Percentiles rank a stretch among this genome's conserved stretches.
These are phyloP conservation scores for Hypoxylon fuscum DNA, from an alignment of 495 filamentous ascomycete genomes.

Conservation along the genomic window DNA sequence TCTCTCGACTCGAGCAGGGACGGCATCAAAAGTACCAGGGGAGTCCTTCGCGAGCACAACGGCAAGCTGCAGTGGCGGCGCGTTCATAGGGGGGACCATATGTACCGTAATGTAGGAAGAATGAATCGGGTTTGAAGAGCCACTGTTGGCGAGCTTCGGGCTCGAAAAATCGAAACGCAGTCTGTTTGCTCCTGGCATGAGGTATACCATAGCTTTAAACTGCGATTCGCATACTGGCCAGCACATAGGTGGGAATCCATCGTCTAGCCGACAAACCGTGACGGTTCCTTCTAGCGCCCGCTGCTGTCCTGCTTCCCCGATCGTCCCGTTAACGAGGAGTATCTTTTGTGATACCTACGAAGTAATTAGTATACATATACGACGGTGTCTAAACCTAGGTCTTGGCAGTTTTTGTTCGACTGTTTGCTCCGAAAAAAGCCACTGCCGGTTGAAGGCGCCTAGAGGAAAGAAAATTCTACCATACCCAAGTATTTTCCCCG, in stretches of 20 bases:
- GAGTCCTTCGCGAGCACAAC: slow-evolving; percentile 89
- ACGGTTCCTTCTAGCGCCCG: slow-evolving; percentile 80
- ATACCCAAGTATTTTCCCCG: slow-evolving; percentile 83
- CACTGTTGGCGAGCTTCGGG: slow-evolving; percentile 77
- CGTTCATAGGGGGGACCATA: slow-evolving; percentile 78
- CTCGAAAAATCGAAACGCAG: slow-evolving; percentile 86
- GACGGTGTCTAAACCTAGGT: not conserved
- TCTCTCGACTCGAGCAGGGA: slow-evolving; percentile 74
- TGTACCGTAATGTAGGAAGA: slow-evolving; percentile 82
- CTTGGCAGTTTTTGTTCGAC: not conserved
- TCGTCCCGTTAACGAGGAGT: slow-evolving; percentile 78
- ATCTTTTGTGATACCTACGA: slow-evolving; percentile 87
- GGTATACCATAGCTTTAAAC: slow-evolving; percentile 88
- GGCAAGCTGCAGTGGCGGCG: slow-evolving; percentile 84
- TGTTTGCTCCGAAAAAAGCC: too few relatives aligned
- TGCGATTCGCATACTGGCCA: slow-evolving; percentile 89
- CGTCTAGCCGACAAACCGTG: slow-evolving; percentile 82
- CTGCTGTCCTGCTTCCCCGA: slow-evolving; percentile 75
- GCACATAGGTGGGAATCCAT: slow-evolving; percentile 77
- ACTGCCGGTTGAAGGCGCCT: not conserved
- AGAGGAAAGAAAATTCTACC: slow-evolving; percentile 33
- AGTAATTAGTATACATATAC: slow-evolving; percentile 21
- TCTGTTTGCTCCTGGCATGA: slow-evolving; percentile 87
- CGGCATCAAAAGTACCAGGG: slow-evolving; percentile 83
- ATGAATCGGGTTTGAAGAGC: slow-evolving; percentile 73